These are phyloP conservation scores for Pestalotiopsis sp. DNA, from an alignment of 2,329 filamentous ascomycete genomes.

Conservation along the genomic window DNA sequence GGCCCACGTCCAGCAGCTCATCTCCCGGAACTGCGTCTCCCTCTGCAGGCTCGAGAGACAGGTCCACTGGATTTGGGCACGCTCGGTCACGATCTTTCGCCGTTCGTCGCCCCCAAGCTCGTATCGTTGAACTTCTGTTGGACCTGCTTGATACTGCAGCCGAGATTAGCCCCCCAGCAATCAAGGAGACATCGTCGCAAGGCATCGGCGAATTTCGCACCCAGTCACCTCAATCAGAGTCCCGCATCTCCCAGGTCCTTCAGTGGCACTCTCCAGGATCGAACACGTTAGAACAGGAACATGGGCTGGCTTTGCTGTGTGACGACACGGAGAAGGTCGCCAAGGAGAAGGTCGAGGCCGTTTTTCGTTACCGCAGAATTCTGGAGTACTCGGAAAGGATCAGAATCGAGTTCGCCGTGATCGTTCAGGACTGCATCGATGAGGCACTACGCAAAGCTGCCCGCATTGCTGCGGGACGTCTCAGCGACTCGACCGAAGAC, in stretches of 20 bases:
- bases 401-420: constrained; percentile 86
- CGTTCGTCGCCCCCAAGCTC: constrained; percentile 82
- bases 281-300: constrained; percentile 90
- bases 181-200: constrained; percentile 79
- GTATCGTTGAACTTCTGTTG: constrained; percentile 92
- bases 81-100: constrained; percentile 85
- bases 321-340: constrained; percentile 85
- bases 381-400: constrained; percentile 97
- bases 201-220: constrained; percentile 79
- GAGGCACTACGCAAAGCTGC: constrained; percentile 89
- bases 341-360: constrained; percentile 87
- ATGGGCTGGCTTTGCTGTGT: constrained; percentile 85
- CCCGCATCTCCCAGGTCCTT: constrained; percentile 87
- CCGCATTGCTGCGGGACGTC: constrained; percentile 80
- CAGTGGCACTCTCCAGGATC: constrained; percentile 96
- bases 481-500: constrained; percentile 75
- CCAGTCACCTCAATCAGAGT: constrained; percentile 94
- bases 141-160: constrained; percentile 95
- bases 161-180: constrained; percentile 90
- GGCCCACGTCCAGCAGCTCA: constrained; percentile 70
- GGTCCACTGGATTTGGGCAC: constrained; percentile 79
- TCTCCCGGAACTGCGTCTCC: constrained; percentile 74
- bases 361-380: constrained; percentile 87
- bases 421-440: constrained; percentile 95
- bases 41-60: constrained; percentile 70